Evolutionary conservation across 495 filamentous ascomycete species (phyloP).

Genomic region (Letharia columbiana): DNA sequence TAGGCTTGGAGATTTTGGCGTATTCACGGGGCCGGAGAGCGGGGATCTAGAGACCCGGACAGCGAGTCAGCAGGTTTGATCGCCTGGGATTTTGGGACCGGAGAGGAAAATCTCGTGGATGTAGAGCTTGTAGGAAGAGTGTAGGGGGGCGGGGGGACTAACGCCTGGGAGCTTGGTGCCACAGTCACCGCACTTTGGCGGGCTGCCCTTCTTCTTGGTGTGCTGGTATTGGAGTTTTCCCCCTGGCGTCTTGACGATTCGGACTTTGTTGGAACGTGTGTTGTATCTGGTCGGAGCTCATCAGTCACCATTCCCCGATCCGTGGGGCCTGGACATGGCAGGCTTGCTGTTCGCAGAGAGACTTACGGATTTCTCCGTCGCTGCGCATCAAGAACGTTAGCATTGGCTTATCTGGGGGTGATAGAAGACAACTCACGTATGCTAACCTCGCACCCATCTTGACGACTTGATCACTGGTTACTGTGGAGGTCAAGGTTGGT

Average conservation of each 20-base stretch:
- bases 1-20: slow-evolving; percentile 86
- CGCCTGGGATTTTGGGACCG: no score
- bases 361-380: slow-evolving; percentile 89
- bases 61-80: slow-evolving; percentile 7
- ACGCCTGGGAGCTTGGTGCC: slow-evolving; percentile 90
- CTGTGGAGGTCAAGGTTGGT: neutral
- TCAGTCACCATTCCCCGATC: slow-evolving; percentile 6
- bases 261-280: slow-evolving; percentile 92
- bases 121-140: neutral
- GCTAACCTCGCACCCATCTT: slow-evolving; percentile 65
- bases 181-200: slow-evolving; percentile 98
- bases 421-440: slow-evolving; percentile 50
- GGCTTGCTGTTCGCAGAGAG: slow-evolving; percentile 17
- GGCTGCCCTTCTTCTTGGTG: slow-evolving; percentile 96
- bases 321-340: neutral
- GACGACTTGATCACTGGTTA: slow-evolving; percentile 32
- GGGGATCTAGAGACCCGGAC: slow-evolving; percentile 56
- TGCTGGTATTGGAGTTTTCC: slow-evolving; percentile 90
- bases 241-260: slow-evolving; percentile 92
- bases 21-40: slow-evolving; percentile 97
- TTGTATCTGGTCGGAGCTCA: slow-evolving; percentile 61
- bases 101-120: neutral
- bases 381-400: slow-evolving; percentile 37
- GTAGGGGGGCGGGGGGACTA: slow-evolving; percentile 41
- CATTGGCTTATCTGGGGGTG: slow-evolving; percentile 11